These are phyloP conservation scores for Rhodotorula graminis DNA, from an alignment of 768 basidiomycete species.

Conservation along the genomic window DNA sequence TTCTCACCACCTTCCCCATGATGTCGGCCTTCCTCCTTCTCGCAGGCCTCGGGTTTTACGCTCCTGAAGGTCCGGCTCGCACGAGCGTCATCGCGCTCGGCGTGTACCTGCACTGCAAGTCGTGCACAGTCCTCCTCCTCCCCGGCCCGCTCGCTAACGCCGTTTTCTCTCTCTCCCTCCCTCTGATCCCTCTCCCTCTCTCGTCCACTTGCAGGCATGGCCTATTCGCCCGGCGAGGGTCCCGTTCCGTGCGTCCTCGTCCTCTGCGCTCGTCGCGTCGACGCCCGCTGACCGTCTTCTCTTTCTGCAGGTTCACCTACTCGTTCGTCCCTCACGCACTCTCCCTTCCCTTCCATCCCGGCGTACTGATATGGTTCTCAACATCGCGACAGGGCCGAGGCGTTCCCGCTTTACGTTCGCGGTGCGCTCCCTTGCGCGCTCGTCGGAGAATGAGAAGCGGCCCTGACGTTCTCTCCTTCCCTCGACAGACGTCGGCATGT, in stretches of 20 bases:
- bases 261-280: no score
- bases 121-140: not conserved
- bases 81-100: constrained; percentile 41
- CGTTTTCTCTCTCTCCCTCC: not conserved
- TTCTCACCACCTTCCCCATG: constrained; percentile 70
- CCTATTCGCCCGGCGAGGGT: constrained; percentile 39
- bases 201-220: constrained; percentile 11
- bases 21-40: constrained; percentile 49
- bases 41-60: constrained; percentile 55
- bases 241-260: constrained; percentile 39
- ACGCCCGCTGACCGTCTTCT: no score
- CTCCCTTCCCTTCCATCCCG: no score
- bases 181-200: not conserved
- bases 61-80: constrained; percentile 46
- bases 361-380: no score
- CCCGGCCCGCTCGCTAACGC: not conserved
- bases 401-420: constrained; percentile 42
- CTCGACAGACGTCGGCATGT: constrained; percentile 34
- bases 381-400: constrained; percentile 25
- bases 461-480: no score
- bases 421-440: no score
- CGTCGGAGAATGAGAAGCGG: no score
- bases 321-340: not conserved
- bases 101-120: constrained; percentile 29
- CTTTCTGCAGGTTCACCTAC: no score